phyloP scores from a whole-genome alignment of 192 early-diverging fungal genomes.

The Gorgonomyces haynaldii region DNA sequence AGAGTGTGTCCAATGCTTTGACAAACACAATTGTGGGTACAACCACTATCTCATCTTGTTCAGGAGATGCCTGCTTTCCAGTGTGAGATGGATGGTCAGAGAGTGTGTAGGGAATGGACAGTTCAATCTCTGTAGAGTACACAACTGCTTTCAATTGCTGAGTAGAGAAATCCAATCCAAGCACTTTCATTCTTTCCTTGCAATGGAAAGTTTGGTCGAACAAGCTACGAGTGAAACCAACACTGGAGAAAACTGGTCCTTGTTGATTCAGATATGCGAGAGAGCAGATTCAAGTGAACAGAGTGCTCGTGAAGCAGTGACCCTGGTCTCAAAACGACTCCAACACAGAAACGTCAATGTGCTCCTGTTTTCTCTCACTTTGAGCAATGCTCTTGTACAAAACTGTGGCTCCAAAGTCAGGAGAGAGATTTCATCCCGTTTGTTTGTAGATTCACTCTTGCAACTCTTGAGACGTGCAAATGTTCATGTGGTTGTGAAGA shows the following conservation, averaged over 20 bases:
- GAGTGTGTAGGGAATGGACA: no score
- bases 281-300: conserved; percentile 22
- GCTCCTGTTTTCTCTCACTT: conserved; percentile 27
- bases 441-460: conserved; percentile 68
- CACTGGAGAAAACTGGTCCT: conserved; percentile 83
- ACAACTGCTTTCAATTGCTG: no score
- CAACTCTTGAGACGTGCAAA: conserved; percentile 60
- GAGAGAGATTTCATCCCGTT: conserved; percentile 74
- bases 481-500: conserved; percentile 68
- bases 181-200: no score
- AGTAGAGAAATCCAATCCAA: no score
- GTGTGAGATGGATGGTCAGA: no score
- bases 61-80: no score
- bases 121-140: no score
- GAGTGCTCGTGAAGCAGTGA: background rate
- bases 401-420: conserved; percentile 74
- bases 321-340: conserved; percentile 21
- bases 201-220: background rate
- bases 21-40: no score
- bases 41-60: no score
- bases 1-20: no score
- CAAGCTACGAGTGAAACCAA: conserved; percentile 82
- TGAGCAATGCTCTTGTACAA: conserved; percentile 82
- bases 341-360: conserved; percentile 58
- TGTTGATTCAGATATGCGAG: conserved; percentile 38